Conservation (phyloP, 495 filamentous ascomycete genomes). For the Jackrogersella multiformis region DNA sequence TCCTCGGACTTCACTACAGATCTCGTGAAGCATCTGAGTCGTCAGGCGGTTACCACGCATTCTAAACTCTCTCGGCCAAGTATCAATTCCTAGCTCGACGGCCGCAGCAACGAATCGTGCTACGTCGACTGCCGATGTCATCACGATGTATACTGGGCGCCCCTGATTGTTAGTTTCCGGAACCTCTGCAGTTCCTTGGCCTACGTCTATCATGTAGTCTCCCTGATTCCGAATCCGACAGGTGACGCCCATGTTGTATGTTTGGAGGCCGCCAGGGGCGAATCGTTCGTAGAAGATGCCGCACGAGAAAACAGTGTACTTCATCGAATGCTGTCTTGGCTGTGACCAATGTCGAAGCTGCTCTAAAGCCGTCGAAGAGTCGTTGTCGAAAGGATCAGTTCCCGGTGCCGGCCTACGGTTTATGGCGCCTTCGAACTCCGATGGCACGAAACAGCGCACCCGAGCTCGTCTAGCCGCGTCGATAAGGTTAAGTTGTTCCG, state of each 20-base stretch:
- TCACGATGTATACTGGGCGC: slow-evolving; percentile 62
- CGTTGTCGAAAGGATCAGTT: slow-evolving; percentile 65
- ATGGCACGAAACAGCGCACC: slow-evolving; percentile 76
- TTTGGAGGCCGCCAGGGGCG: slow-evolving; percentile 67
- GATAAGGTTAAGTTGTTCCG: slow-evolving; percentile 74
- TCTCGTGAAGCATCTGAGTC: slow-evolving; percentile 59
- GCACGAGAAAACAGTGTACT: slow-evolving; percentile 74
- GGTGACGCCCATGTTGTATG: slow-evolving; percentile 61
- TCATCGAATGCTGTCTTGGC: slow-evolving; percentile 58
- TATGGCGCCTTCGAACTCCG: slow-evolving; percentile 74
- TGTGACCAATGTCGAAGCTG: slow-evolving; percentile 62
- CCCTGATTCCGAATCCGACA: slow-evolving; percentile 62
- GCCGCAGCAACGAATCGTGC: slow-evolving; percentile 71
- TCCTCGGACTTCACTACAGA: slow-evolving; percentile 53
- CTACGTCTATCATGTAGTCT: slow-evolving; percentile 71
- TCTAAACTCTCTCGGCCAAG: slow-evolving; percentile 72
- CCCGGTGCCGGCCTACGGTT: slow-evolving; percentile 53
- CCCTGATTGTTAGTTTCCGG: slow-evolving; percentile 61
- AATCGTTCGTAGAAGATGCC: slow-evolving; percentile 83
- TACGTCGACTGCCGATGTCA: slow-evolving; percentile 75
- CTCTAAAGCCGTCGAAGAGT: slow-evolving; percentile 59
- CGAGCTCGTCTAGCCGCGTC: slow-evolving; percentile 70
- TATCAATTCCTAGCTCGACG: slow-evolving; percentile 63
- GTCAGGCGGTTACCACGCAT: slow-evolving; percentile 70
- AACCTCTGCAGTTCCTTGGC: slow-evolving; percentile 64